phyloP scores from a whole-genome alignment of 164 flowering plant genomes.

The Macadamia integrifolia region DNA sequence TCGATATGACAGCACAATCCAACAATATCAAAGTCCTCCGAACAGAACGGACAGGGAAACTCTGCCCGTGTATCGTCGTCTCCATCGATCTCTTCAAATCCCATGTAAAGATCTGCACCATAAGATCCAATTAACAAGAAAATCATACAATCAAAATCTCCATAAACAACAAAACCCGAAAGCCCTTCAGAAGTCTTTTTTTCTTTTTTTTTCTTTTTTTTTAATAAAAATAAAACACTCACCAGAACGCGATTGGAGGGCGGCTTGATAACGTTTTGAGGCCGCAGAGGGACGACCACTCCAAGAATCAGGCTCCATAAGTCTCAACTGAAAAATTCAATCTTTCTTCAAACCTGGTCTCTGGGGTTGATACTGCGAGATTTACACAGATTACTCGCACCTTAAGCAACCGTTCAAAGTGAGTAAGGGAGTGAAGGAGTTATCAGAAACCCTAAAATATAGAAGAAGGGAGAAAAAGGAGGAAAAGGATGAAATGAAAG shows the following conservation, averaged over 20 bases:
- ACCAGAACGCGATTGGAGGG: conserved; percentile 68
- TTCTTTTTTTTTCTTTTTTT: background rate
- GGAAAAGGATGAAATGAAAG: background rate
- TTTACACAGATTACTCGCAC: too few species aligned
- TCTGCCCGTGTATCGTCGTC: conserved; percentile 78
- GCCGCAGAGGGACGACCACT: conserved; percentile 52
- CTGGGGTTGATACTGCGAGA: background rate
- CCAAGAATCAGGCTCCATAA: conserved; percentile 70
- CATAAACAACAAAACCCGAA: background rate
- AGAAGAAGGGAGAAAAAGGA: background rate
- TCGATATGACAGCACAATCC: conserved; percentile 88
- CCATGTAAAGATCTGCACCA: conserved; percentile 56
- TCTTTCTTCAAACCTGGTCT: background rate
- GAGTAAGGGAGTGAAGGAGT: background rate
- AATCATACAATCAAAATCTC: background rate
- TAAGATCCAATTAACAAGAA: background rate
- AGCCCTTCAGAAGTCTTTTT: background rate
- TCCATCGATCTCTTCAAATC: conserved; percentile 68
- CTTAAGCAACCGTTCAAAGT: background rate
- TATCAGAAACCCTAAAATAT: conserved; percentile 10
- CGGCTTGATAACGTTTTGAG: conserved; percentile 48
- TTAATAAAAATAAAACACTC: conserved; percentile 6
- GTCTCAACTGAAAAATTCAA: background rate
- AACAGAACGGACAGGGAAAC: conserved; percentile 76
- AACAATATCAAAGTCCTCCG: conserved; percentile 73